Conservation (phyloP, 2,329 filamentous ascomycete genomes). For the Phaeophleospora eucalypticola region DNA sequence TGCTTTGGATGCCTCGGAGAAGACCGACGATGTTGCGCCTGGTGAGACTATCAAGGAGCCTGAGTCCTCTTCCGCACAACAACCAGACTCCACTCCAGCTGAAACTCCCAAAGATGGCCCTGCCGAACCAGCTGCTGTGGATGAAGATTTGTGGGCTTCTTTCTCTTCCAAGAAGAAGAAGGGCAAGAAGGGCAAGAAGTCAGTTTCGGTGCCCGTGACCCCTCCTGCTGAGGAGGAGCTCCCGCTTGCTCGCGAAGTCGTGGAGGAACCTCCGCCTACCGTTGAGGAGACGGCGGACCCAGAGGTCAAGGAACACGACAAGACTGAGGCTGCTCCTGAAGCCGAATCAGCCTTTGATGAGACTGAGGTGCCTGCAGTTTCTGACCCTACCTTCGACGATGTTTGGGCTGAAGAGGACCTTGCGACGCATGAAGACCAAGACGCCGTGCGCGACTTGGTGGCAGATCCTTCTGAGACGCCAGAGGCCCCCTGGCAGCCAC, state of each 20-base stretch:
- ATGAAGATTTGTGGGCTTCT: conserved; percentile 12
- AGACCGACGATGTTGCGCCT: neutral
- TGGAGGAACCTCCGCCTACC: neutral
- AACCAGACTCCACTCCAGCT: neutral
- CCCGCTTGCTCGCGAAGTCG: neutral
- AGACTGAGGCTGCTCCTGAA: neutral
- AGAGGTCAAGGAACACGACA: neutral
- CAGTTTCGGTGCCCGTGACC: neutral
- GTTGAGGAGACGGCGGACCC: neutral
- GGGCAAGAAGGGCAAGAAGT: conserved; percentile 27
- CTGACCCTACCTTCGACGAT: conserved; percentile 8
- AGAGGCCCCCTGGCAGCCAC: conserved; percentile 7
- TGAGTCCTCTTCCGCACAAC: neutral
- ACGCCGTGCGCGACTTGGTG: conserved; percentile 6
- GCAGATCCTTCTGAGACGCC: conserved; percentile 4
- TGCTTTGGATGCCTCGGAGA: neutral
- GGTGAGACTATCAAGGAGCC: neutral
- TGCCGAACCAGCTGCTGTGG: neutral
- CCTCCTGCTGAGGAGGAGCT: neutral
- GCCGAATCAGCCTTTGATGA: too few relatives aligned
- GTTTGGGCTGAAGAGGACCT: conserved; percentile 7
- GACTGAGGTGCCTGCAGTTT: neutral
- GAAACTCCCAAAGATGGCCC: neutral
- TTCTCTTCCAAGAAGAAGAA: conserved; percentile 28
- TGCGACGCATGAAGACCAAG: conserved; percentile 6